These are phyloP conservation scores for Pythium periplocum DNA, from an alignment of 352 stramenopile genomes.

Conservation along the genomic window DNA sequence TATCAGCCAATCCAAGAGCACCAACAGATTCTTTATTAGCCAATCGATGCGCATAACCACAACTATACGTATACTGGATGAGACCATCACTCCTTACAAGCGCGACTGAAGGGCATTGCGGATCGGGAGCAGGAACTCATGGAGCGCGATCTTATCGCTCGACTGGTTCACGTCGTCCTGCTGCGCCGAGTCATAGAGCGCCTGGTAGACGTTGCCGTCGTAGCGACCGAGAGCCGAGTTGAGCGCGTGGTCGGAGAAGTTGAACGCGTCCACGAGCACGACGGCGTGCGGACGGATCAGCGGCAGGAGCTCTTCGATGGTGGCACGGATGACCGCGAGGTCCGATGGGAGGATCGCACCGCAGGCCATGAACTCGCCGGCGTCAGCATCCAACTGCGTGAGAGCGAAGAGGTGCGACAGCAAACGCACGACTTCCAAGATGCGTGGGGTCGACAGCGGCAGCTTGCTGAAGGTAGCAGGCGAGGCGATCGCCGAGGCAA, in stretches of 20 bases:
- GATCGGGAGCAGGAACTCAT: conserved; percentile 59
- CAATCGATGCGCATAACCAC: too few species aligned
- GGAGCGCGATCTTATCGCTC: conserved; percentile 55
- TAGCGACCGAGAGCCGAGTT: conserved; percentile 74
- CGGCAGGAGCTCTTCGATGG: conserved; percentile 43
- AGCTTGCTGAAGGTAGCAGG: conserved; percentile 24
- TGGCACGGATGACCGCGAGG: conserved; percentile 39
- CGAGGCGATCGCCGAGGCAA: conserved; percentile 27
- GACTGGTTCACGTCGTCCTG: conserved; percentile 57
- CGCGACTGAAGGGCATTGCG: conserved; percentile 25
- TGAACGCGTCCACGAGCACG: conserved; percentile 68
- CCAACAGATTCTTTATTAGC: too few species aligned
- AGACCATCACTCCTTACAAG: conserved; percentile 2
- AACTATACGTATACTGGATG: too few species aligned
- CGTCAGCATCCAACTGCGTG: conserved; percentile 55
- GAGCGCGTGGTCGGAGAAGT: conserved; percentile 67
- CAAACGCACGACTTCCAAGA: conserved; percentile 37
- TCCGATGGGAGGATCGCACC: conserved; percentile 37
- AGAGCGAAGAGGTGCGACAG: conserved; percentile 74
- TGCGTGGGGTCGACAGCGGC: conserved; percentile 16
- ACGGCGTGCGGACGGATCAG: conserved; percentile 66
- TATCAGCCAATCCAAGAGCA: too few species aligned
- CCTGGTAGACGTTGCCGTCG: conserved; percentile 73
- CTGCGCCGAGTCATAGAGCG: conserved; percentile 52
- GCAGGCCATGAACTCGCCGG: conserved; percentile 63